Evolutionary conservation across 805 yeast genomes (phyloP).

Genomic region (Metschnikowia colocasiae): DNA sequence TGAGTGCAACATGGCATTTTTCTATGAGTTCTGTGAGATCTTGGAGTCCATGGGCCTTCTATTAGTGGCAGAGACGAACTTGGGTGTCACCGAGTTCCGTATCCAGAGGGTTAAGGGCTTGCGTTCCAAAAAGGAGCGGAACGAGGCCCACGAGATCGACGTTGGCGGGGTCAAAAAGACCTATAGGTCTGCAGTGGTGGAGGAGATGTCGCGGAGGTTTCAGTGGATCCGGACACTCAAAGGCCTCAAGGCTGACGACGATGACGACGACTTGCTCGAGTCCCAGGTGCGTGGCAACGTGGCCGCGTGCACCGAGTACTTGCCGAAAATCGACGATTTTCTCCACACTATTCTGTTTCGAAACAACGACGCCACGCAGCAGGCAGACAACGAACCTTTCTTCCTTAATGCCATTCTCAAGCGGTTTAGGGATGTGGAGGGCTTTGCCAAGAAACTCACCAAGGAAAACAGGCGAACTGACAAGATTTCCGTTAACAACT

Average conservation of each 20-base stretch:
- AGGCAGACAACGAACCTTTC: constrained; percentile 21
- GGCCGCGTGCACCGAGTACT: constrained; percentile 3
- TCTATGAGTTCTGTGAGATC: constrained; percentile 50
- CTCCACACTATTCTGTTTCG: constrained; percentile 20
- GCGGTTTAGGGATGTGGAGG: constrained; percentile 86
- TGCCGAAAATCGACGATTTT: constrained; percentile 15
- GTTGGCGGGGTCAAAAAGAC: constrained; percentile 9
- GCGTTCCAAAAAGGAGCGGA: constrained; percentile 38
- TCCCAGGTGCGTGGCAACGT: constrained; percentile 4
- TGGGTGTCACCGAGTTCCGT: constrained; percentile 34
- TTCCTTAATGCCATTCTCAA: constrained; percentile 50
- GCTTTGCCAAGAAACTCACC: constrained; percentile 78
- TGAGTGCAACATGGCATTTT: constrained; percentile 24
- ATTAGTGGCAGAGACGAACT: constrained; percentile 40
- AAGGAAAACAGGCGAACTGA: constrained; percentile 52
- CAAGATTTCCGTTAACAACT: constrained; percentile 64
- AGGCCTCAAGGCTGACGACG: constrained; percentile 2
- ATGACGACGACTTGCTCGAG: constrained; percentile 8
- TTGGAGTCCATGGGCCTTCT: constrained; percentile 77
- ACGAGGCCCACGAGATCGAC: constrained; percentile 22
- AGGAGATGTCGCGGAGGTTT: constrained; percentile 35
- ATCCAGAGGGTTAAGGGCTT: constrained; percentile 81
- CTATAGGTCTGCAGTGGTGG: constrained; percentile 40
- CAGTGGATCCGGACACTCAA: constrained; percentile 41
- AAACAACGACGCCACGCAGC: constrained; percentile 4